A percentile compares a stretch with the other conserved stretches of the same genome.
phyloP scores from a whole-genome alignment of 371 early-diverging fungal species.

The Homolaphlyctis polyrhiza region DNA sequence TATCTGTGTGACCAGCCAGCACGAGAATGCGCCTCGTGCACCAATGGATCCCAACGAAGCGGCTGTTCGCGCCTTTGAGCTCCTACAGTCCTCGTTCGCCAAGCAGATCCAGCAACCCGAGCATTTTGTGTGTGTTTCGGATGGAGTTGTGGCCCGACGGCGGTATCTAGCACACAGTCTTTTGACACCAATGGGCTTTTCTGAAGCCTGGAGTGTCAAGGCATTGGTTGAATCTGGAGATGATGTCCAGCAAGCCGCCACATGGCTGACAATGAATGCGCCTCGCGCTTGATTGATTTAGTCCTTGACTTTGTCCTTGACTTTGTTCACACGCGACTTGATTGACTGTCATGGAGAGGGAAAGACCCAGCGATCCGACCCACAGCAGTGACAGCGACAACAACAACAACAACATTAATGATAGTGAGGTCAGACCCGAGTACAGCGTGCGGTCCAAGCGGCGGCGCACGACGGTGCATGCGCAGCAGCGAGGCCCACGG shows the following conservation, averaged over 20 bases:
- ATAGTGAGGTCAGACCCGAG: too few species aligned
- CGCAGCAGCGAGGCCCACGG: too few species aligned
- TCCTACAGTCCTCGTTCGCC: slow-evolving; percentile 18
- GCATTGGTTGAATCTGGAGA: slow-evolving; percentile 54
- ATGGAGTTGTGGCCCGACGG: slow-evolving; percentile 49
- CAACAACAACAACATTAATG: too few species aligned
- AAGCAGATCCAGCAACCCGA: slow-evolving; percentile 16
- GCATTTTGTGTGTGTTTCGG: slow-evolving; percentile 62
- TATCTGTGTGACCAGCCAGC: slow-evolving; percentile 58
- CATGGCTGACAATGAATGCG: slow-evolving; percentile 47
- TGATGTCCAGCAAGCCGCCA: slow-evolving; percentile 48
- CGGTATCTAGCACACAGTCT: slow-evolving; percentile 48
- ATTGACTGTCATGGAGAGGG: too few species aligned
- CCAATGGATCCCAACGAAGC: slow-evolving; percentile 66
- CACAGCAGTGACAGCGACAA: too few species aligned
- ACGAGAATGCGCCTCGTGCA: slow-evolving; percentile 19
- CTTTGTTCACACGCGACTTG: too few species aligned
- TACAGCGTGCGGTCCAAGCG: too few species aligned
- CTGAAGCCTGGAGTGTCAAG: slow-evolving; percentile 64
- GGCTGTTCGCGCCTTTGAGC: slow-evolving; percentile 38
- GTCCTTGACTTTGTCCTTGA: too few species aligned
- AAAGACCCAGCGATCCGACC: too few species aligned
- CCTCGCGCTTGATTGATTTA: too few species aligned
- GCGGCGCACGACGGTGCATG: too few species aligned
- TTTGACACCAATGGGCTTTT: slow-evolving; percentile 40